Evolutionary conservation across 305 asterid genomes (phyloP).

Genomic region (Solanum hybrid): DNA sequence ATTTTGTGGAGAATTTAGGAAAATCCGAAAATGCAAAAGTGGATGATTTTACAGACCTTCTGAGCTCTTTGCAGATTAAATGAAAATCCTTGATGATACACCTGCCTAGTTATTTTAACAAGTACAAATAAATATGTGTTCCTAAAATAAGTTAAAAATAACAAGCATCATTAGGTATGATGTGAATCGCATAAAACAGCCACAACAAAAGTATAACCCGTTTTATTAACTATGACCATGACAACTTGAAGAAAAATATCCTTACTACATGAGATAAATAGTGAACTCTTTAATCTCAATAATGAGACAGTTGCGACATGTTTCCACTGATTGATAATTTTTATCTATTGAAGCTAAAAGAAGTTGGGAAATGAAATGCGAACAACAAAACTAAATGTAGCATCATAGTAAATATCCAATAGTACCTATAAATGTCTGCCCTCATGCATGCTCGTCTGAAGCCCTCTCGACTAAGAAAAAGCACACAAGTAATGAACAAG

Average conservation of each 20-base stretch:
- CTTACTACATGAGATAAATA: background rate
- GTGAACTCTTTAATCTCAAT: background rate
- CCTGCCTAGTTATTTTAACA: background rate
- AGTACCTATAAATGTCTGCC: slow-evolving; percentile 59
- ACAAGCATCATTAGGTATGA: background rate
- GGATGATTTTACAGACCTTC: background rate
- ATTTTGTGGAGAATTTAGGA: background rate
- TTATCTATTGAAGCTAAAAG: background rate
- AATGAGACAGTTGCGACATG: background rate
- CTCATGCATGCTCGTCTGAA: slow-evolving; percentile 94
- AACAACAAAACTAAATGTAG: slow-evolving; percentile 4
- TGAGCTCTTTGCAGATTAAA: background rate
- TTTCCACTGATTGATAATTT: background rate
- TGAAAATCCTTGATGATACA: background rate
- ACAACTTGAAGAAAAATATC: background rate
- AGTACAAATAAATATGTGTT: background rate
- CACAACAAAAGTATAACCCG: background rate
- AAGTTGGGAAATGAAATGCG: background rate
- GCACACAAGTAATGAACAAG: slow-evolving; percentile 73
- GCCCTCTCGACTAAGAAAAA: slow-evolving; percentile 93
- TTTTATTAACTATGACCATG: background rate
- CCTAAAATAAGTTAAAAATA: background rate
- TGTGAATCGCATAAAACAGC: background rate
- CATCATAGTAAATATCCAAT: background rate
- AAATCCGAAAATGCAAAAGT: background rate